Evolutionary conservation across 306 rosid species (phyloP).

Genomic region (Quercus rubra): DNA sequence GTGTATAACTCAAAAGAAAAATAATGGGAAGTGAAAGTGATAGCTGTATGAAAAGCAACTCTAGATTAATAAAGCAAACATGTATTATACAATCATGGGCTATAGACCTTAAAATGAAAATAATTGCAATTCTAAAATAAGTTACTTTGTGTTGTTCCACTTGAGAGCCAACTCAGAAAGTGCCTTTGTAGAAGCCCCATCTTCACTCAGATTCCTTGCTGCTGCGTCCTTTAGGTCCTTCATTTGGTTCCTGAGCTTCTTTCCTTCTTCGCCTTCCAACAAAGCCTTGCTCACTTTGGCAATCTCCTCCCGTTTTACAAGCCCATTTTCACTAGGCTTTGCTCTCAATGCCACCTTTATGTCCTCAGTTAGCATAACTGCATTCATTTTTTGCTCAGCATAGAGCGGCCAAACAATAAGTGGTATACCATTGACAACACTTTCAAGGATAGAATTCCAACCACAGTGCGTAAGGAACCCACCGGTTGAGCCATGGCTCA

Average conservation of each 20-base stretch:
- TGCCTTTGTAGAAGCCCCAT: conserved; percentile 48
- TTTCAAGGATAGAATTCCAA: conserved; percentile 71
- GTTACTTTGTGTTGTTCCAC: conserved; percentile 31
- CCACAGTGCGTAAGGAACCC: conserved; percentile 84
- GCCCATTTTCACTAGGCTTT: conserved; percentile 24
- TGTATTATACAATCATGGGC: no score
- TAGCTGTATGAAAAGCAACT: no score
- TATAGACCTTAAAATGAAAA: no score
- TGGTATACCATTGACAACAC: conserved; percentile 63
- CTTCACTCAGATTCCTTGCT: conserved; percentile 20
- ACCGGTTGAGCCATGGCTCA: conserved; percentile 56
- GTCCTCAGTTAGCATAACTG: conserved; percentile 40
- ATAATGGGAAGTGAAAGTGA: no score
- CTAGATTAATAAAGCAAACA: no score
- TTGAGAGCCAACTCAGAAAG: conserved; percentile 39
- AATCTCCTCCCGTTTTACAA: conserved; percentile 51
- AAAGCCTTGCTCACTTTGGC: conserved; percentile 42
- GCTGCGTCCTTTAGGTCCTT: conserved; percentile 24
- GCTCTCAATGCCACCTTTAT: conserved; percentile 46
- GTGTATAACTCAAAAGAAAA: no score
- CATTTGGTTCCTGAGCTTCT: conserved; percentile 49
- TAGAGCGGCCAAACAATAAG: conserved; percentile 73
- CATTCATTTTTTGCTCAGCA: conserved; percentile 81
- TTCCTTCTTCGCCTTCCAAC: conserved; percentile 80
- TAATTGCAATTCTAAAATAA: no score